Base-by-base conservation (phyloP, 441 rosid species). In the Viola pubescens region DNA sequence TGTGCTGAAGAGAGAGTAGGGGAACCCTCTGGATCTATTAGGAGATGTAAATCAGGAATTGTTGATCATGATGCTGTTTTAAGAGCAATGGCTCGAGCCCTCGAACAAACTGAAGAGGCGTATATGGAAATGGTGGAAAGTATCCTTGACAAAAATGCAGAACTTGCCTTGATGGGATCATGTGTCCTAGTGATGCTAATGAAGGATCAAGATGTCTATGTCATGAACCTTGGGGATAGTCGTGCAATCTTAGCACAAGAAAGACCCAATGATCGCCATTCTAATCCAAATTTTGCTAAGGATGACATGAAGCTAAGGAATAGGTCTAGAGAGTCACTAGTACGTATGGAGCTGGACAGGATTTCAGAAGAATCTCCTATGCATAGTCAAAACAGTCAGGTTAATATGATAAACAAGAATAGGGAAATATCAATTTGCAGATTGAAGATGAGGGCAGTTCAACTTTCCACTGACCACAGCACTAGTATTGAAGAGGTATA, bases 311-410 rank as follows among this genome's bases (percentile, higher is more conserved):
- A 76, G 81, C 80, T 82, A 63, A 75, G 84, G 74, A 91, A 74
- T 48, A 83, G 92, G 75, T 91, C 91, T 5, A 73, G 95, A 75
- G 95, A 88, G 68, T 86, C 88, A 6, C 65, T 88, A 66, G 92
- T 80, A 63, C 88, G 89, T 26, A 82, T 91, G 91, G 98, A 86
- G 80, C 83, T 91, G 65, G 96, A 88, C 71, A 84, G 95, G 75
- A 91, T 91, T 66, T 91, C 98, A 13, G 98, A 91, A 73, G 98
- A 91, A 79, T 91, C 96, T 60, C 98, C 98, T 4, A 81, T 88
- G 81, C 98, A 85, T 72, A 82, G 76, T 62, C 95, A 71, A 57
- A 81, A 81, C 47, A 78, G 79, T 79, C 95, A 78, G 69, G 81
- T 85, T 59, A 81, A 79, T 63, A 77, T 82, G 69, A 68, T 82